These are phyloP conservation scores for Blumeria graminis DNA, from an alignment of 2,329 filamentous ascomycete species.

Conservation along the genomic window DNA sequence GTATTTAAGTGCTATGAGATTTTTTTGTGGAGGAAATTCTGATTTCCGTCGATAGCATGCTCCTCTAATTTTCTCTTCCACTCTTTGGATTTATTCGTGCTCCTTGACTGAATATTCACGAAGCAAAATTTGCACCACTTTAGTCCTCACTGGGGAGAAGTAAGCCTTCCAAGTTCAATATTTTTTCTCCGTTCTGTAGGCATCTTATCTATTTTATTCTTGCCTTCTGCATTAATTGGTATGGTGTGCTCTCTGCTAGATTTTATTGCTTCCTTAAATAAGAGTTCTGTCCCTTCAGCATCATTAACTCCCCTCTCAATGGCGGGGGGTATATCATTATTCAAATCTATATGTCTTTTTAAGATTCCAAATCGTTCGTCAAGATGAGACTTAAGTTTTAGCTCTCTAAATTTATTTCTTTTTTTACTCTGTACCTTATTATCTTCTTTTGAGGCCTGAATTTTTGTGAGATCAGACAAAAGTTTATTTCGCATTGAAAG, in stretches of 20 bases:
- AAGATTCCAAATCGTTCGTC: background rate
- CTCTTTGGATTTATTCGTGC: background rate
- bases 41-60: too few species aligned
- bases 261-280: background rate
- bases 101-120: background rate
- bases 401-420: background rate
- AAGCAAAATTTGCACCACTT: background rate
- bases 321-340: too few species aligned
- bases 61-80: too few species aligned
- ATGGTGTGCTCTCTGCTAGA: background rate
- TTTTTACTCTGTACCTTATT: background rate
- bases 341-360: background rate
- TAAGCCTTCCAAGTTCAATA: background rate
- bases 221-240: background rate
- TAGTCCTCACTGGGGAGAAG: too few species aligned
- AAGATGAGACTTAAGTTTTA: background rate
- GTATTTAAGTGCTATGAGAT: too few species aligned
- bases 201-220: background rate
- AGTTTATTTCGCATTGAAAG: background rate
- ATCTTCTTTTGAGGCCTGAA: background rate
- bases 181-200: background rate
- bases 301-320: background rate
- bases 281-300: background rate
- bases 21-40: too few species aligned
- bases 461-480: background rate